Base-by-base conservation (phyloP, 371 early-diverging fungal species). In the Mucor sp. region DNA sequence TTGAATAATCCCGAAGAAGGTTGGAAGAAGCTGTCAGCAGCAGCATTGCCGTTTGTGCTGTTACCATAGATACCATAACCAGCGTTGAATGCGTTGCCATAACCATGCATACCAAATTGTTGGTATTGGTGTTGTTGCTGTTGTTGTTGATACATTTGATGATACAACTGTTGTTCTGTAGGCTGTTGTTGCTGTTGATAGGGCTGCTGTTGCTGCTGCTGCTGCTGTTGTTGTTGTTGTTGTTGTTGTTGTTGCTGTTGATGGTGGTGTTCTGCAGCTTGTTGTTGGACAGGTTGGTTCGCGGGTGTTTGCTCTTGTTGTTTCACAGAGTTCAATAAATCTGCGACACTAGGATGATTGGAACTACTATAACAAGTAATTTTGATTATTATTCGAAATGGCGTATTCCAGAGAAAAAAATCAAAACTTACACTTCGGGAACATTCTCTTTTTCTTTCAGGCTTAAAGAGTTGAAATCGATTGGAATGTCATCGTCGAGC, bases 121-220 rank as follows among this genome's bases (percentile, higher is more conserved):
- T 62, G 68, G 69, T 69, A 63, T 63, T 62, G 48, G 65, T 74
- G 66, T 68, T 72, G 66, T 55, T 75, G 65, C 28, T 66, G 66
- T 21, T 66, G 66, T 14, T 60, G 67, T 30, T 66, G 61, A 9
- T 28, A 55, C 27, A 32, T 44, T 58, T 65, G 65, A 28, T 56
- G 65, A 12, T 64, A 57, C 11, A 57, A 23, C 5, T 19, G 48
- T 48, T 65, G 65, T 58, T 44, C 44, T 23, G 58, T 27, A 17
- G 37, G 59, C 2, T 65, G 58, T 23, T 65, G 58, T 30, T 30
- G 30, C 30, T 30, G 30, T 4, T 30, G 30, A 30, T 30, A n/a
- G n/a, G n/a, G 30, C 2, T 30, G 6, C 6, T 2, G 30, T 30
- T 30, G 30, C 30, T 30, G 30, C 30, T 30, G 30, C 12, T 64